Evolutionary conservation across 164 flowering plant genomes (phyloP), one percentile per base, ranked within the genome.

Genomic region (Chimonanthus praecox): DNA sequence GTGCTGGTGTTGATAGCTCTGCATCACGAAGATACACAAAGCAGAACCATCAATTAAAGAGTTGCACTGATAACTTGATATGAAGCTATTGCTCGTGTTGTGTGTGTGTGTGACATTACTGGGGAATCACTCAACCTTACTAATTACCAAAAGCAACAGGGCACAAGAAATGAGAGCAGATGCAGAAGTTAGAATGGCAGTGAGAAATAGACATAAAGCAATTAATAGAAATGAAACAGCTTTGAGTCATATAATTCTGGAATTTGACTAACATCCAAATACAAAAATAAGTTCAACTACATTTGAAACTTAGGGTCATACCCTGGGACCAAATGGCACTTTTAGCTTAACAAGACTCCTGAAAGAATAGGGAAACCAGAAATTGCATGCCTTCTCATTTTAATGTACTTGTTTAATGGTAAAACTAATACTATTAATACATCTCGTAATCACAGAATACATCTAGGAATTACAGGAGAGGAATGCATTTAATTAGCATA

Each of bases 1-100:
- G 80, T 93, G 99, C 71, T 93, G 99, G 74, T 93, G 98, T 77
- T 92, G 99, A 81, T 95, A 95, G 45, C 80, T 83, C 99, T 95
- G 82, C 20, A 64, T 21, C 47, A 65, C 16, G 8, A 50, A 50
- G 16, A 72, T 10, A 16, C 8, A 64, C 46, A 65, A 15, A 6
- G 3, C 4, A 65, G 13, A 47, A 65, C 4, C 33, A 45, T 9
- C 44, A 65, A 11, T 65, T 33, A 44, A 4, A 11, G 60, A 11
- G 60, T 54, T 15, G 60, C 16, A 0, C 60, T 54, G 11, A 13
- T 54, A 54, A 54, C 9, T 54, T 13, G 60, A 54, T 54, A n/a
- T 54, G 60, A 4, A 1, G 4, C 60, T 13, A 54, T 54, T 54
- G 60, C 4, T 54, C 60, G 60, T 54, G 60, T n/a, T 11, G 60